Evolutionary conservation across 805 yeast genomes (phyloP).

Genomic region (Lipomyces spencermartinsiae): DNA sequence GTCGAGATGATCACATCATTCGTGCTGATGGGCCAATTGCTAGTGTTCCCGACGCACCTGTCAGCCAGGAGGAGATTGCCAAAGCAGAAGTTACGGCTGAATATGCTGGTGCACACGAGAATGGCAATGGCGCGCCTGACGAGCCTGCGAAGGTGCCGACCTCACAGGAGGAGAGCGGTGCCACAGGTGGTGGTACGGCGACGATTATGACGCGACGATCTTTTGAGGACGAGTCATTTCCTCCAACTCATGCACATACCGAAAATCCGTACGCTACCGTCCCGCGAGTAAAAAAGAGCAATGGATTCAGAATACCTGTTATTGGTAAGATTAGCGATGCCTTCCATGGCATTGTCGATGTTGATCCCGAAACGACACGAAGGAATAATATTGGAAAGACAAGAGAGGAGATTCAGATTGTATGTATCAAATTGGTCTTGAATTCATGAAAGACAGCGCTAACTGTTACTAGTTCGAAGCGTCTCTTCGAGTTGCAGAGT

Average conservation of each 20-base stretch:
- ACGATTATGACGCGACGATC: neutral
- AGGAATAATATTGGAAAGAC: slow-evolving; percentile 57
- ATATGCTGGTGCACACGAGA: slow-evolving; percentile 24
- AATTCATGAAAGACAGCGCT: neutral
- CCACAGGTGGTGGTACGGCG: neutral
- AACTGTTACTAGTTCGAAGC: slow-evolving; percentile 44
- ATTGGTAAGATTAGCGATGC: slow-evolving; percentile 58
- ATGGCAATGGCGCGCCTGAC: slow-evolving; percentile 3
- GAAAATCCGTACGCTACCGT: slow-evolving; percentile 18
- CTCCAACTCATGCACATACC: slow-evolving; percentile 39
- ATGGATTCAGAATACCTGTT: slow-evolving; percentile 61
- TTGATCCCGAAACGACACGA: slow-evolving; percentile 69
- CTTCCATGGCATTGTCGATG: slow-evolving; percentile 67
- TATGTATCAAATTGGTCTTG: neutral
- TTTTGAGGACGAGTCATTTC: slow-evolving; percentile 35
- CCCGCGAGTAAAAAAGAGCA: slow-evolving; percentile 42
- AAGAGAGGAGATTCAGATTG: slow-evolving; percentile 51
- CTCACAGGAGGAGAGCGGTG: slow-evolving; percentile 9
- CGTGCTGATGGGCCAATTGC: slow-evolving; percentile 3
- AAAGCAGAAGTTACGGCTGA: slow-evolving; percentile 17
- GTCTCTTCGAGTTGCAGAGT: slow-evolving; percentile 59
- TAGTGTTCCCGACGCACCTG: slow-evolving; percentile 13
- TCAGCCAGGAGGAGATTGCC: slow-evolving; percentile 13
- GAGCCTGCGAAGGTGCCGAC: neutral
- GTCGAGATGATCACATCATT: slow-evolving; percentile 22